Evolutionary conservation across 805 yeast genomes (phyloP).

Genomic region (Teunomyces atbi): DNA sequence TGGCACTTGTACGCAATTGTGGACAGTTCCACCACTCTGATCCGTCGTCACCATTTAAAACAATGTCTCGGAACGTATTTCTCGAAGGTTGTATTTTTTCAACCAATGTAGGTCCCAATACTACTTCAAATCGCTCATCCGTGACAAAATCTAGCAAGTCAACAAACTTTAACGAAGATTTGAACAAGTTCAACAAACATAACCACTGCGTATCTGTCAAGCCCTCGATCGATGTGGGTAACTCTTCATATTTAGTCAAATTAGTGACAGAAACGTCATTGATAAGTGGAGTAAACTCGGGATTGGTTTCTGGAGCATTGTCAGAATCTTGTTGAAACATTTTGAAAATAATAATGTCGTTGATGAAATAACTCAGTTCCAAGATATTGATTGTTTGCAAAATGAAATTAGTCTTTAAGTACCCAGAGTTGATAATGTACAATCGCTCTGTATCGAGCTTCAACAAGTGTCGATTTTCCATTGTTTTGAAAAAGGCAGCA

Average conservation of each 20-base stretch:
- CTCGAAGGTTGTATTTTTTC: not conserved
- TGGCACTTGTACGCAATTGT: constrained; percentile 6
- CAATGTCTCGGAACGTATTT: constrained; percentile 1
- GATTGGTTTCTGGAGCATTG: not conserved
- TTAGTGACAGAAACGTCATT: not conserved
- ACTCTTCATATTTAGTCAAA: constrained; percentile 16
- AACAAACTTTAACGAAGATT: constrained; percentile 28
- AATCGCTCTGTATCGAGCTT: constrained; percentile 16
- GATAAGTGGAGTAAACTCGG: not conserved
- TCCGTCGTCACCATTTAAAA: constrained; percentile 17
- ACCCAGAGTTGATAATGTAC: constrained; percentile 33
- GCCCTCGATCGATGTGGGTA: constrained; percentile 12
- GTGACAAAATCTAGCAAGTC: constrained; percentile 38
- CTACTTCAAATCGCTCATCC: constrained; percentile 2
- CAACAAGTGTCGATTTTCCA: constrained; percentile 6
- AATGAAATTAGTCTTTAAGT: constrained; percentile 30
- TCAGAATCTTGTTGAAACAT: not conserved
- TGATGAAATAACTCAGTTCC: constrained; percentile 19
- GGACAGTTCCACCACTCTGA: constrained; percentile 16
- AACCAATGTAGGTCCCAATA: constrained; percentile 11
- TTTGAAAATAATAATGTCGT: constrained; percentile 34
- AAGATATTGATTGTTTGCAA: constrained; percentile 24
- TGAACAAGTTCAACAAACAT: constrained; percentile 28
- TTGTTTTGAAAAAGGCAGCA: constrained; percentile 6
- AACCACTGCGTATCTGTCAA: constrained; percentile 23